phyloP scores from a whole-genome alignment of 306 rosid species.

The Rosa lucieae region DNA sequence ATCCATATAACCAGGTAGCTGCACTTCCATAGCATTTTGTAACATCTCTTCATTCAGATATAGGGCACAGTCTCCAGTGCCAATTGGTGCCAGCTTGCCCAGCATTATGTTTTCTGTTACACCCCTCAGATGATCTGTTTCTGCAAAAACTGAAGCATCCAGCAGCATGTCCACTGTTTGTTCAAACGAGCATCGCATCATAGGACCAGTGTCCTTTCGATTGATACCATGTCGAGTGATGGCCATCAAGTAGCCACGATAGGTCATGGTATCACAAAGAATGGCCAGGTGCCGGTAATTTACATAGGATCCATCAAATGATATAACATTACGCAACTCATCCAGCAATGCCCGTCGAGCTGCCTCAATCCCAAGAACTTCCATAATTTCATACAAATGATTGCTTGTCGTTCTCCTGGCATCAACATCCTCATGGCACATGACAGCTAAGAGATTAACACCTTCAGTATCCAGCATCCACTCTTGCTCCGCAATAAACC shows the following conservation, averaged over 20 bases:
- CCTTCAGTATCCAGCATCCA: conserved; percentile 99
- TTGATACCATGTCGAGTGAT: conserved; percentile 98
- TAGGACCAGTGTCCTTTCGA: conserved; percentile 94
- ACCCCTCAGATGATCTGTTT: conserved; percentile 81
- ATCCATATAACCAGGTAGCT: conserved; percentile 86
- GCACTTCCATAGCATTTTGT: conserved; percentile 92
- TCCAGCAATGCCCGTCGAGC: conserved; percentile 84
- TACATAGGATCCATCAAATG: conserved; percentile 97
- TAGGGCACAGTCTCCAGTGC: conserved; percentile 84
- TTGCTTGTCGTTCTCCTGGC: conserved; percentile 89
- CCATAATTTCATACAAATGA: conserved; percentile 89
- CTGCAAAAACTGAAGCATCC: conserved; percentile 94
- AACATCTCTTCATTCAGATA: conserved; percentile 90
- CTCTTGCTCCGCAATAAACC: conserved; percentile 84
- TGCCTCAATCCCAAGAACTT: conserved; percentile 99
- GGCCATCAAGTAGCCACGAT: conserved; percentile 97
- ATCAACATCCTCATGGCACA: conserved; percentile 92
- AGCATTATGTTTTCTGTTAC: conserved; percentile 95
- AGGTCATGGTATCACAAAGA: conserved; percentile 98
- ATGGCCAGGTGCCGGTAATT: conserved; percentile 93
- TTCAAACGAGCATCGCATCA: conserved; percentile 99
- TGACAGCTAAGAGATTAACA: conserved; percentile 93
- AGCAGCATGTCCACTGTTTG: conserved; percentile 96
- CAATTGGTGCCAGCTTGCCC: conserved; percentile 99
- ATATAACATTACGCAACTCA: conserved; percentile 90